These are phyloP conservation scores for Russula foetens DNA, from an alignment of 768 basidiomycete genomes.

Conservation along the genomic window DNA sequence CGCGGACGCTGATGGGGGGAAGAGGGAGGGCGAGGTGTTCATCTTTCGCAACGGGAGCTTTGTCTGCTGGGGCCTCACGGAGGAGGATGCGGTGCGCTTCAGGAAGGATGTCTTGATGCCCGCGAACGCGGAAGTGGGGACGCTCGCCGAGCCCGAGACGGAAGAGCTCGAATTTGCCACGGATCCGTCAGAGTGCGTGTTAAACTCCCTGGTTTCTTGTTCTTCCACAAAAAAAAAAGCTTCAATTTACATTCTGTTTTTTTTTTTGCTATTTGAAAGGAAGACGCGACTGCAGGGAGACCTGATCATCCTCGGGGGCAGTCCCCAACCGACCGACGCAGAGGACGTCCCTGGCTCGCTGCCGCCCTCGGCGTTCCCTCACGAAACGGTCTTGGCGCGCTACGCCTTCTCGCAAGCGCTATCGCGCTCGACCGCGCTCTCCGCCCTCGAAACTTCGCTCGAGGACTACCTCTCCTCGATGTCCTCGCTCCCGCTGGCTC, in stretches of 20 bases:
- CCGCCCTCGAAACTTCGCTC: conserved; percentile 77
- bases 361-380: conserved; percentile 48
- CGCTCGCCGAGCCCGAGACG: conserved; percentile 64
- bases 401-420: conserved; percentile 91
- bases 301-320: conserved; percentile 78
- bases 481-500: conserved; percentile 64
- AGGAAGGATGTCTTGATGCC: conserved; percentile 50
- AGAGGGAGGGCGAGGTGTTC: conserved; percentile 72
- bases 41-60: conserved; percentile 84
- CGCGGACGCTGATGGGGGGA: conserved; percentile 46
- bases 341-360: conserved; percentile 37
- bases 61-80: conserved; percentile 84
- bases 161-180: conserved; percentile 91
- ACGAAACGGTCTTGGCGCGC: conserved; percentile 70
- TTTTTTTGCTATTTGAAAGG: conserved; percentile 34
- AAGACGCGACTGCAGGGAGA: conserved; percentile 86
- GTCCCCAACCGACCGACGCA: conserved; percentile 48
- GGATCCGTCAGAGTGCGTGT: conserved; percentile 72
- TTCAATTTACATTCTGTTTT: too few species aligned
- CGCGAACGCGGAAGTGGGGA: conserved; percentile 52
- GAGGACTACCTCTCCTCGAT: conserved; percentile 81
- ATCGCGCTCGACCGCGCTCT: conserved; percentile 80
- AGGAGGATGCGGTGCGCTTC: conserved; percentile 66
- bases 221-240: too few species aligned
- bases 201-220: too few species aligned